Evolutionary conservation across 2,329 filamentous ascomycete genomes (phyloP).

Genomic region (Aurifilum marmelostoma): DNA sequence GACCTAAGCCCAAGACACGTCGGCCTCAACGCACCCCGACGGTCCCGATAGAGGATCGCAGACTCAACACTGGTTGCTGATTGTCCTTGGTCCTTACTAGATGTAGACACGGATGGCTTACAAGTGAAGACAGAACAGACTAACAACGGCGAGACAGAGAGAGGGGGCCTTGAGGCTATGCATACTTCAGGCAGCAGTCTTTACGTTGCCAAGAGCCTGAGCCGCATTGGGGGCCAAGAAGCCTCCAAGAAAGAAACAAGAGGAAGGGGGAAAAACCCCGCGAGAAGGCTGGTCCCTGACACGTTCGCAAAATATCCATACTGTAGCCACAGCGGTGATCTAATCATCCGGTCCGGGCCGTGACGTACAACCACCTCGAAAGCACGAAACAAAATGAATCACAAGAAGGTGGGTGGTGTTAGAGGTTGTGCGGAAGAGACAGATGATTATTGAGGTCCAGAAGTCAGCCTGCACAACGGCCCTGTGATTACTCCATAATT

Average conservation of each 20-base stretch:
- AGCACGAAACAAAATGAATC: background rate
- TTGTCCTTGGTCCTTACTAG: background rate
- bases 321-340: conserved; percentile 12
- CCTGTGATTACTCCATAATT: too few species aligned
- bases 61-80: background rate
- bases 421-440: too few species aligned
- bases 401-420: too few species aligned
- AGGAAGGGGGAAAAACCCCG: too few species aligned
- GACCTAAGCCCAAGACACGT: background rate
- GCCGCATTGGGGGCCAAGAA: background rate
- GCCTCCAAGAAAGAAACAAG: background rate
- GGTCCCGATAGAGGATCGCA: background rate
- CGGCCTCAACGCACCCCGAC: background rate
- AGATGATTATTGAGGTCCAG: too few species aligned
- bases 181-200: background rate
- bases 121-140: background rate
- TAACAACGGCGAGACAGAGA: background rate
- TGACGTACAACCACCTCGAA: conserved; percentile 1
- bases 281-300: background rate
- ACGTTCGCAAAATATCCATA: conserved; percentile 8
- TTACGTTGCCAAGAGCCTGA: background rate
- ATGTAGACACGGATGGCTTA: background rate
- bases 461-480: too few species aligned
- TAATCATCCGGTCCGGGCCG: conserved; percentile 18
- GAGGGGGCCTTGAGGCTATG: background rate